A percentile compares a stretch with the other conserved stretches of the same genome.
Conservation (phyloP, 2,329 filamentous ascomycete genomes). For the Aspergillus pseudotamarii region DNA sequence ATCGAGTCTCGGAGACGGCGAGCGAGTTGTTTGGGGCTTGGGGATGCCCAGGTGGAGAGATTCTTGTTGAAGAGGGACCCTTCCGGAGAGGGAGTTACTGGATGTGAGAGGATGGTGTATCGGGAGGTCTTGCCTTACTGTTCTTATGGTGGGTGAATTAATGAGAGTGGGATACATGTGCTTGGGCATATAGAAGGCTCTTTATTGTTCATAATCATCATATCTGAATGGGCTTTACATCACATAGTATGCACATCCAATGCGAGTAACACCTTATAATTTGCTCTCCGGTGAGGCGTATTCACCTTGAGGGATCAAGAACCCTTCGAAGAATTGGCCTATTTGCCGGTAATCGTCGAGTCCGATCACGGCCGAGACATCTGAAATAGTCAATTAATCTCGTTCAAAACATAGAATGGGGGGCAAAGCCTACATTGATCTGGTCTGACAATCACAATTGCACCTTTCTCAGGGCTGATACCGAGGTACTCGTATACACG, state of each 20-base stretch:
- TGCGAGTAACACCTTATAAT: conserved; percentile 6
- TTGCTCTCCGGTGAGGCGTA: conserved; percentile 9
- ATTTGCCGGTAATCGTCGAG: conserved; percentile 36
- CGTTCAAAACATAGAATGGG: not conserved
- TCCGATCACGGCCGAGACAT: conserved; percentile 43
- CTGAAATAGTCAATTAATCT: conserved; percentile 20
- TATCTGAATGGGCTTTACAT: not conserved
- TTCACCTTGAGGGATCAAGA: conserved; percentile 26
- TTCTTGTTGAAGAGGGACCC: not conserved
- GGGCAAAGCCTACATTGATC: conserved; percentile 58
- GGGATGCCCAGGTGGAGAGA: not conserved
- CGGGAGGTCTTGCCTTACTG: not conserved
- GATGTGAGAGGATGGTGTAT: not conserved
- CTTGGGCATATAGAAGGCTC: not conserved
- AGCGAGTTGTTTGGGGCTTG: not conserved
- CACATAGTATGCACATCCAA: not conserved
- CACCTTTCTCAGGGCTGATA: conserved; percentile 50
- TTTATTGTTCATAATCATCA: not conserved
- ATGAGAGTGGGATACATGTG: not conserved
- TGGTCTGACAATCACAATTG: conserved; percentile 59
- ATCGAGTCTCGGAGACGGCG: not conserved
- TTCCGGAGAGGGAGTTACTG: not conserved
- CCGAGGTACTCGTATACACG: conserved; percentile 61
- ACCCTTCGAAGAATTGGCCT: conserved; percentile 40
- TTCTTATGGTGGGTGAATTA: not conserved